These are phyloP conservation scores for Gracilaria gracilis DNA, from an alignment of 23 red algal genomes.

Conservation along the genomic window DNA sequence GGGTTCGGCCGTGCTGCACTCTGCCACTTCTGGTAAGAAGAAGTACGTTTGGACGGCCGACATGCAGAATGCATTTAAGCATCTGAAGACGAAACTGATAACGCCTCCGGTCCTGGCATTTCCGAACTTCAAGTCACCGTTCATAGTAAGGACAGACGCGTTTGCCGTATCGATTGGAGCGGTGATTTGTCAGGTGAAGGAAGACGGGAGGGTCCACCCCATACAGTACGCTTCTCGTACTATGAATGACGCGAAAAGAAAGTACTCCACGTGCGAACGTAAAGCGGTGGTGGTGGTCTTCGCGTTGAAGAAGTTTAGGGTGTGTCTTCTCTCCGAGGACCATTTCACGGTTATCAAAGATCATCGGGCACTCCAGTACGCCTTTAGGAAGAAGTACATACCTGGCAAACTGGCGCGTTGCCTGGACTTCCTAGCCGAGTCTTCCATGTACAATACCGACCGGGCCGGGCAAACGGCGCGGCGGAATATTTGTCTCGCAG, in stretches of 20 bases:
- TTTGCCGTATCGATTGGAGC: not conserved
- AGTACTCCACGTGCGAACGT: not conserved
- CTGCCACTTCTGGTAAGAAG: not conserved
- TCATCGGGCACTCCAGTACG: conserved; percentile 13
- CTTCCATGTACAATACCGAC: not conserved
- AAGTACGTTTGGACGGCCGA: conserved; percentile 13
- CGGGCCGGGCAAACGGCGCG: not conserved
- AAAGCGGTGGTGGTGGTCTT: conserved; percentile 16
- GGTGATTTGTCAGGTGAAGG: conserved; percentile 15
- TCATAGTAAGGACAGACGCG: conserved; percentile 32
- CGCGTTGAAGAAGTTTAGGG: conserved; percentile 38
- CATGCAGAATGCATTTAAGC: conserved; percentile 15
- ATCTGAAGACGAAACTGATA: conserved; percentile 26
- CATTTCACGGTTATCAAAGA: conserved; percentile 1
- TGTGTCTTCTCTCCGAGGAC: conserved; percentile 16
- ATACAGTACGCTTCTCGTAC: conserved; percentile 24
- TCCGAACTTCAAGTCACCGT: not conserved
- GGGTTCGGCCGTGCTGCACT: not conserved
- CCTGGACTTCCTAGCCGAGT: conserved; percentile 34
- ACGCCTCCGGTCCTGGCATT: conserved; percentile 20
- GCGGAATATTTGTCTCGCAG: conserved; percentile 3
- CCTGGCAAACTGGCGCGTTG: conserved; percentile 22
- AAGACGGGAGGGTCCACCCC: conserved; percentile 20
- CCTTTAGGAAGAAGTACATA: conserved; percentile 39
- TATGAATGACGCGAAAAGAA: conserved; percentile 14